Evolutionary conservation across 2,329 filamentous ascomycete species (phyloP).

Genomic region (Penicillium sp.): DNA sequence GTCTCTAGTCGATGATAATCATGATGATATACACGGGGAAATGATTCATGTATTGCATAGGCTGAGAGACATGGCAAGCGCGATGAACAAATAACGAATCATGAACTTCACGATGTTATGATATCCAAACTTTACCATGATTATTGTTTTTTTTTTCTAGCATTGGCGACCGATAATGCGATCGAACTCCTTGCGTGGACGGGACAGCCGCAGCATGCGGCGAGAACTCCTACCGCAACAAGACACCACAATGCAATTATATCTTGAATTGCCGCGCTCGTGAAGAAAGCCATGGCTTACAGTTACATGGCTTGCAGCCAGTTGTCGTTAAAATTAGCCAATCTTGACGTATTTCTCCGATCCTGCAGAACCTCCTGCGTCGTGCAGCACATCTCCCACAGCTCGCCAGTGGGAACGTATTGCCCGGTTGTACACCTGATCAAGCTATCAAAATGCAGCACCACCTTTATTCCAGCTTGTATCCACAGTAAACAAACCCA

Average conservation of each 20-base stretch:
- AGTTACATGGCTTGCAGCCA: conserved; percentile 14
- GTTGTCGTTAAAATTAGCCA: conserved; percentile 10
- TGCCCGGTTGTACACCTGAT: neutral
- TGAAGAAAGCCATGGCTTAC: conserved; percentile 13
- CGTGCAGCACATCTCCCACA: conserved; percentile 16
- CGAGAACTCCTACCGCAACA: neutral
- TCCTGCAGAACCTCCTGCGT: conserved; percentile 24
- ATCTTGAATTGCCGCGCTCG: conserved; percentile 11
- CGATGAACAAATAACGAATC: neutral
- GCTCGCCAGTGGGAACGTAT: neutral
- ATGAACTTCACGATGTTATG: neutral
- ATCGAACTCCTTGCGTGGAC: conserved; percentile 19
- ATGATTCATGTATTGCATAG: neutral
- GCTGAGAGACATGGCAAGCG: neutral
- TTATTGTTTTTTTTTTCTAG: neutral
- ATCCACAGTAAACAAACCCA: conserved; percentile 3
- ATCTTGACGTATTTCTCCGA: conserved; percentile 22
- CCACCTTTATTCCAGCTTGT: neutral
- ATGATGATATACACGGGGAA: neutral
- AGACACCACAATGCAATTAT: neutral
- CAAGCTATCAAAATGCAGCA: conserved; percentile 7
- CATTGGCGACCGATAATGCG: conserved; percentile 4
- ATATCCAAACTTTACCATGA: neutral
- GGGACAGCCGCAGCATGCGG: conserved; percentile 15
- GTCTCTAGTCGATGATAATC: neutral